Percentiles rank a stretch among this genome's conserved stretches.
phyloP scores from a whole-genome alignment of 2,329 filamentous ascomycete species.

The Biscogniauxia marginata region DNA sequence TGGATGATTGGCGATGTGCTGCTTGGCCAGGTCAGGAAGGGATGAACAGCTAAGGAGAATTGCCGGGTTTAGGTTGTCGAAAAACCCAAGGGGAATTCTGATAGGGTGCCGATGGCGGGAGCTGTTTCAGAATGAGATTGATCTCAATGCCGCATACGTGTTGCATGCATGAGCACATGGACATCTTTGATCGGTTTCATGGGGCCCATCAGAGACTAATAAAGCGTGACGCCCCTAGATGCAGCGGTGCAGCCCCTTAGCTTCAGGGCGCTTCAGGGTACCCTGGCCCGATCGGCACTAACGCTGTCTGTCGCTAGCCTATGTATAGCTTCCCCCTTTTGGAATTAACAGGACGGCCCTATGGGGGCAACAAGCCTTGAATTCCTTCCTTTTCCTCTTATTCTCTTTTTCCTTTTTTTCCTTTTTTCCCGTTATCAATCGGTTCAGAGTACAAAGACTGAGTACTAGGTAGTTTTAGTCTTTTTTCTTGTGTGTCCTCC shows the following conservation, averaged over 20 bases:
- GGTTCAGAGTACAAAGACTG: background rate
- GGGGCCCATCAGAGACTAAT: background rate
- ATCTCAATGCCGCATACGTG: background rate
- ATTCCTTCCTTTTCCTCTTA: background rate
- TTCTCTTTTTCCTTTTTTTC: background rate
- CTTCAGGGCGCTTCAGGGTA: background rate
- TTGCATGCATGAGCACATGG: background rate
- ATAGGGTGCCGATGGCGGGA: background rate
- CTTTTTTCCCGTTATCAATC: background rate
- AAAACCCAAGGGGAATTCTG: background rate
- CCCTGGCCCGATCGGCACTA: background rate
- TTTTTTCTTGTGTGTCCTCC: background rate
- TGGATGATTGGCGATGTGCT: conserved; percentile 22
- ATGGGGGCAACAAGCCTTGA: background rate
- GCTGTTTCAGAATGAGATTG: background rate
- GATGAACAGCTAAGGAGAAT: conserved; percentile 15
- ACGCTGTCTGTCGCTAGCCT: background rate
- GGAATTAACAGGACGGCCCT: background rate
- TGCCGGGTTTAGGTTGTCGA: conserved; percentile 18
- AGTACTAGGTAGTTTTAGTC: background rate
- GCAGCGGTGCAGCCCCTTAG: background rate
- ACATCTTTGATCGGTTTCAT: background rate
- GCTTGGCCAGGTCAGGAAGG: conserved; percentile 14
- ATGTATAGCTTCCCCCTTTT: background rate
- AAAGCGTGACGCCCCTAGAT: background rate